phyloP scores from a whole-genome alignment of 768 basidiomycete genomes.

The Daedalea quercina region DNA sequence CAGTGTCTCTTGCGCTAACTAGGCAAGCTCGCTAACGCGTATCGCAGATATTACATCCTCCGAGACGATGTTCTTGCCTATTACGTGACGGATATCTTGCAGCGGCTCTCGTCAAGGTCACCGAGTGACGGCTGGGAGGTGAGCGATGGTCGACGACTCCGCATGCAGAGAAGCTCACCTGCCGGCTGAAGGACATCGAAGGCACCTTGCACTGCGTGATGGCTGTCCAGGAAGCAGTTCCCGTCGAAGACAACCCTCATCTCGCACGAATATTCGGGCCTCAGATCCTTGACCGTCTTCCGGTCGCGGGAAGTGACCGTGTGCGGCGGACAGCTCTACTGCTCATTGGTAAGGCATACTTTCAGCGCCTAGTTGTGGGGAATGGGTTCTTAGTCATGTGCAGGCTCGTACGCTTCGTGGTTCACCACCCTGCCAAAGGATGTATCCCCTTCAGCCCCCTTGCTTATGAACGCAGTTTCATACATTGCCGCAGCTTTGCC shows the following conservation, averaged over 20 bases:
- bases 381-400: not conserved
- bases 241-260: conserved; percentile 45
- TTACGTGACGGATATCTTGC: conserved; percentile 55
- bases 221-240: conserved; percentile 83
- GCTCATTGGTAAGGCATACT: conserved; percentile 53
- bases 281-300: conserved; percentile 62
- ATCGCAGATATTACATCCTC: conserved; percentile 71
- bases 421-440: conserved; percentile 48
- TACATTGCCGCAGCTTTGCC: conserved; percentile 69
- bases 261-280: conserved; percentile 65
- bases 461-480: conserved; percentile 58
- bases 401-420: conserved; percentile 77
- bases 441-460: conserved; percentile 12
- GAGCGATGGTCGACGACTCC: conserved; percentile 8
- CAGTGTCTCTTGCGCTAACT: conserved; percentile 21
- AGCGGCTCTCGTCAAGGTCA: conserved; percentile 40
- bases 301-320: conserved; percentile 54
- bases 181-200: conserved; percentile 62
- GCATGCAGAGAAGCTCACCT: not conserved
- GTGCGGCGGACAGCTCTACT: conserved; percentile 69
- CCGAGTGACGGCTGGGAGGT: conserved; percentile 72
- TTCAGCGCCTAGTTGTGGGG: not conserved
- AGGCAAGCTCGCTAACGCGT: not conserved
- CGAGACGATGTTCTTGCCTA: conserved; percentile 76
- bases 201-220: conserved; percentile 81